phyloP scores from a whole-genome alignment of 495 filamentous ascomycete genomes.

The Penicillium waksmanii region DNA sequence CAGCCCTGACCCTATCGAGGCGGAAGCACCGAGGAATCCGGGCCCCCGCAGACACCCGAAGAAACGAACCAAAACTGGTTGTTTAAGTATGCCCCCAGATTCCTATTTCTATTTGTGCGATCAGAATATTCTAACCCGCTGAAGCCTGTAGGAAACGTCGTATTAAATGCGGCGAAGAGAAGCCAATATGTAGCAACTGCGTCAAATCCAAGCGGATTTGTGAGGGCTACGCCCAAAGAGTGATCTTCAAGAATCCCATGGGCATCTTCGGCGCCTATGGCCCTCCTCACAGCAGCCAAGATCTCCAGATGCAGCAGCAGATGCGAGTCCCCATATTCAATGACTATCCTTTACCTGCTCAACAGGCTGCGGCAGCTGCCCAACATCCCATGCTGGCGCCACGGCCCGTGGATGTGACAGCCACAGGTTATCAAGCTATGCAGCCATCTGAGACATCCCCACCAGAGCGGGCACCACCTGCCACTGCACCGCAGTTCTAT shows the following conservation, averaged over 20 bases:
- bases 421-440: slow-evolving; percentile 20
- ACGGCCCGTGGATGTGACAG: slow-evolving; percentile 22
- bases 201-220: slow-evolving; percentile 92
- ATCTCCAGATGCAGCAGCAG: slow-evolving; percentile 27
- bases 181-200: slow-evolving; percentile 89
- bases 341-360: slow-evolving; percentile 24
- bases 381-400: slow-evolving; percentile 44
- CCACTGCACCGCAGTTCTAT: slow-evolving; percentile 22
- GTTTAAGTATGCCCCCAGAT: slow-evolving; percentile 70
- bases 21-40: slow-evolving; percentile 20
- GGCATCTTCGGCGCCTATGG: slow-evolving; percentile 55
- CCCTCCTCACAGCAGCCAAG: slow-evolving; percentile 21
- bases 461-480: not conserved
- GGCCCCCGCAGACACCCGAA: slow-evolving; percentile 34
- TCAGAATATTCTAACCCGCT: not conserved
- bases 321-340: slow-evolving; percentile 25
- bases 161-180: slow-evolving; percentile 97
- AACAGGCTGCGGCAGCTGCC: slow-evolving; percentile 35
- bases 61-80: slow-evolving; percentile 95
- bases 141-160: slow-evolving; percentile 89
- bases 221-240: slow-evolving; percentile 91
- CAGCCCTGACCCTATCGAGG: not conserved
- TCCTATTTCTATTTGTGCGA: not conserved
- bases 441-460: slow-evolving; percentile 1
- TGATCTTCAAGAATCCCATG: slow-evolving; percentile 89